Percentiles rank a stretch among this genome's conserved stretches.
Conservation (phyloP, 2,329 filamentous ascomycete species). For the Zymoseptoria tritici region DNA sequence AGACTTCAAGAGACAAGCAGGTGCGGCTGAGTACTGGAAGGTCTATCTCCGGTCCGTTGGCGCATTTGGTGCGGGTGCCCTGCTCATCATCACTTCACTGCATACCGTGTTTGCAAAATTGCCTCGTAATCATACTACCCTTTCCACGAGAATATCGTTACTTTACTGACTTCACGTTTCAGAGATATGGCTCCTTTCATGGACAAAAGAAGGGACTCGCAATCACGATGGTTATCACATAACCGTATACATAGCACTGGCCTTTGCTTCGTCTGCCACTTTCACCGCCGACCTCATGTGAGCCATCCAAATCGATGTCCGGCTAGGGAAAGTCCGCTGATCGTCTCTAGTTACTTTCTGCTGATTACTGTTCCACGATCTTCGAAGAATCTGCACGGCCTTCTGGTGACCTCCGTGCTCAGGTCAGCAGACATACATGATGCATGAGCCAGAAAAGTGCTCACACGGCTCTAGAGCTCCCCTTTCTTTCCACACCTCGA, state of each 20-base stretch:
- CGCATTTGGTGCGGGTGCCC: background rate
- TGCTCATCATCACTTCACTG: background rate
- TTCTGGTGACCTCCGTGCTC: background rate
- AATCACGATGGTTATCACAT: background rate
- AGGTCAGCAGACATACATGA: background rate
- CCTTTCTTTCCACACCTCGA: background rate
- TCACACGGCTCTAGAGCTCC: background rate
- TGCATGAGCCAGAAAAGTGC: too few relatives aligned
- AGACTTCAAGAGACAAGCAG: too few relatives aligned
- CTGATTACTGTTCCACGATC: background rate
- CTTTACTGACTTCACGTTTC: background rate
- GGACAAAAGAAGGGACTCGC: background rate
- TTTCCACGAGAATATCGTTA: background rate
- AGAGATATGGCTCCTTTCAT: background rate
- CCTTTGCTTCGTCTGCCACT: background rate
- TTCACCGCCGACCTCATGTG: background rate
- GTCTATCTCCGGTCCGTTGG: background rate
- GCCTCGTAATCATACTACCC: background rate
- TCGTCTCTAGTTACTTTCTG: background rate
- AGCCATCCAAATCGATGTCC: background rate
- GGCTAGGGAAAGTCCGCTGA: background rate
- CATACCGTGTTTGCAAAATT: background rate
- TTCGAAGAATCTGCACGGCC: background rate
- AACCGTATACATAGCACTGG: background rate
- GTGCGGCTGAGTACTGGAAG: background rate